Evolutionary conservation across 345 rosid species (phyloP).

Genomic region (Garcia nutans): DNA sequence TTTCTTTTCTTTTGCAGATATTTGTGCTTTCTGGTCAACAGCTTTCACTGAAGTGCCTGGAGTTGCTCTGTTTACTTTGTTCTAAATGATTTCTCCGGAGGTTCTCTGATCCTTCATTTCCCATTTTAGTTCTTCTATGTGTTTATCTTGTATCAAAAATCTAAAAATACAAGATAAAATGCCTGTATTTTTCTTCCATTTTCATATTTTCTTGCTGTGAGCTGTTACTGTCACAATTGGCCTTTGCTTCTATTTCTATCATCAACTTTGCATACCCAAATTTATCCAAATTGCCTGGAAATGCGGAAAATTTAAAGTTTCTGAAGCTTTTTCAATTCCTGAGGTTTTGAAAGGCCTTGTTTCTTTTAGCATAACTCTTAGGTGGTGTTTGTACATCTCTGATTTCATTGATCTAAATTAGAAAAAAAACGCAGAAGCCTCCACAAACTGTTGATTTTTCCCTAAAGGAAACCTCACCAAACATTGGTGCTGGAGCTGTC

Average conservation of each 20-base stretch:
- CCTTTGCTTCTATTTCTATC: slow-evolving; percentile 3
- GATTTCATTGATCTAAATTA: slow-evolving; percentile 8
- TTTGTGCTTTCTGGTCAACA: slow-evolving; percentile 16
- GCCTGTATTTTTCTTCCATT: slow-evolving; percentile 7
- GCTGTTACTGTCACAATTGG: not conserved
- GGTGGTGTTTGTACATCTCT: slow-evolving; percentile 1
- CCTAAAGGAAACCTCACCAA: slow-evolving; percentile 39
- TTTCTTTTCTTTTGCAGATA: slow-evolving; percentile 38
- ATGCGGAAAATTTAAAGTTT: not conserved
- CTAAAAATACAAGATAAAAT: slow-evolving; percentile 5
- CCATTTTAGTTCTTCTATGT: not conserved
- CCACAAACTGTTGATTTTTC: slow-evolving; percentile 30
- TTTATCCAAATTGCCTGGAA: slow-evolving; percentile 1
- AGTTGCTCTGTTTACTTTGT: not conserved
- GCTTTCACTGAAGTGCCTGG: slow-evolving; percentile 13
- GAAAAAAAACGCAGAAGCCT: slow-evolving; percentile 33
- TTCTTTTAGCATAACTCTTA: not conserved
- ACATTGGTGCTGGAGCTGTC: slow-evolving; percentile 31
- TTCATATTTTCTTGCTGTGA: not conserved
- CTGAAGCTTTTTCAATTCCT: not conserved
- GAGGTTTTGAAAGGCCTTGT: slow-evolving; percentile 9
- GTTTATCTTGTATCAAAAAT: slow-evolving; percentile 5
- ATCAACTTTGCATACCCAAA: not conserved
- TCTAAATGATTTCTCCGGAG: slow-evolving; percentile 1
- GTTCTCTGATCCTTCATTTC: slow-evolving; percentile 10